Percentiles rank a stretch among this genome's conserved stretches.
Conservation (phyloP, 1,284 basidiomycete genomes). For the Stygiomarasmius scandens region DNA sequence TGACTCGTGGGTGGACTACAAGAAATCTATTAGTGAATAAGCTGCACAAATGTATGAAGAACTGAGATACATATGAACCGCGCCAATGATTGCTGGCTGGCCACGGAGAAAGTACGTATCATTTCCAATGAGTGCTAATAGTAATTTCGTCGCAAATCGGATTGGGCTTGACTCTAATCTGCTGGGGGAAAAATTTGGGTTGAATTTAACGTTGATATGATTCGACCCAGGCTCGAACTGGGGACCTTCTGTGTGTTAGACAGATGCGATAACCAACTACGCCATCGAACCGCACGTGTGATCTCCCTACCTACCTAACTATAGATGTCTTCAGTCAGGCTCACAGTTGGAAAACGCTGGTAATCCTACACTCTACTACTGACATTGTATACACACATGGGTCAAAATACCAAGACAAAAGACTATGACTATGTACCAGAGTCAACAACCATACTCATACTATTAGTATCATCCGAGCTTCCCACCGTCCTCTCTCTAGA, state of each 20-base stretch:
- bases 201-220: no score
- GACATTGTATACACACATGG: no score
- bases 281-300: constrained; percentile 45
- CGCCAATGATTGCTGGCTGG: constrained; percentile 12
- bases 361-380: no score
- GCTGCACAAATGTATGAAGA: constrained; percentile 21
- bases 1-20: no score
- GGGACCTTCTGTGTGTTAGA: constrained; percentile 46
- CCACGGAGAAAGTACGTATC: constrained; percentile 1
- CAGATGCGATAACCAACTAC: constrained; percentile 71
- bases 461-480: no score
- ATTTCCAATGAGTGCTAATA: constrained; percentile 12
- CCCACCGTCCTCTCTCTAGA: not conserved
- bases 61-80: constrained; percentile 18
- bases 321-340: no score
- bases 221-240: constrained; percentile 11
- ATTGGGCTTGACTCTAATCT: no score
- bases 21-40: no score
- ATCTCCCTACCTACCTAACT: no score
- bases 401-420: not conserved
- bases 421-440: not conserved
- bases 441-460: not conserved
- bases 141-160: no score
- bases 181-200: no score
- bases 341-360: no score